These are phyloP conservation scores for Aspergillus tubingensis DNA, from an alignment of 2,329 filamentous ascomycete species.

Conservation along the genomic window DNA sequence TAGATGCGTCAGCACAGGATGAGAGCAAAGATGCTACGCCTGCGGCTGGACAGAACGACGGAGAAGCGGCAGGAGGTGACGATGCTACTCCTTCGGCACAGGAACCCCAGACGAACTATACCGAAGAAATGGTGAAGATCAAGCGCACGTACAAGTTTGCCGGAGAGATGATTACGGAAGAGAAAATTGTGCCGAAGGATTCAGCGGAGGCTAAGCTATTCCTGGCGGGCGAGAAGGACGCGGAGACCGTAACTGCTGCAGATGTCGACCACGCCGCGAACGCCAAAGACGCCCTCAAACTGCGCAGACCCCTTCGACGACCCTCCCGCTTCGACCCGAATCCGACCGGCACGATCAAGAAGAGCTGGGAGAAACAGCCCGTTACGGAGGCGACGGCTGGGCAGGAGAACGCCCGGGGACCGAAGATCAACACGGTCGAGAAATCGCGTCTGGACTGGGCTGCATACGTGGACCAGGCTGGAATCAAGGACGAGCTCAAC, in stretches of 20 bases:
- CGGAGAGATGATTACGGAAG: slow-evolving; percentile 56
- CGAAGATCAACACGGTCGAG: slow-evolving; percentile 67
- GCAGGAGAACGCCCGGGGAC: slow-evolving; percentile 45
- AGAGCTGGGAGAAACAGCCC: slow-evolving; percentile 47
- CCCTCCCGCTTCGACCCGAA: slow-evolving; percentile 52
- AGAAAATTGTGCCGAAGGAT: slow-evolving; percentile 54
- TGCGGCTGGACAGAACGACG: slow-evolving; percentile 16
- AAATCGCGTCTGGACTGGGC: slow-evolving; percentile 68
- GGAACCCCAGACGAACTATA: slow-evolving; percentile 17
- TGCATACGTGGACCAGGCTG: slow-evolving; percentile 62
- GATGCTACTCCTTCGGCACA: slow-evolving; percentile 13
- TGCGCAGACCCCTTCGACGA: slow-evolving; percentile 45
- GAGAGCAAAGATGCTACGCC: slow-evolving; percentile 18
- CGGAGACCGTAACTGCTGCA: slow-evolving; percentile 32
- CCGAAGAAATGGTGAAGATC: slow-evolving; percentile 56
- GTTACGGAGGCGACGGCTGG: slow-evolving; percentile 20
- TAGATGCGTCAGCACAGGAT: slow-evolving; percentile 17
- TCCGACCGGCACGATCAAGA: slow-evolving; percentile 44
- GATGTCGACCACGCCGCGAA: slow-evolving; percentile 25
- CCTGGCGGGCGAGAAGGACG: slow-evolving; percentile 45
- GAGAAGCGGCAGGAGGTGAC: slow-evolving; percentile 13
- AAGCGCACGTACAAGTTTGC: slow-evolving; percentile 61
- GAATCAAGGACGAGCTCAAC: slow-evolving; percentile 63
- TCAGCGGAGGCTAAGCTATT: slow-evolving; percentile 59
- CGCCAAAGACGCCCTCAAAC: slow-evolving; percentile 23